These are phyloP conservation scores for Penicillium sp. DNA, from an alignment of 2,329 filamentous ascomycete genomes.

Conservation along the genomic window DNA sequence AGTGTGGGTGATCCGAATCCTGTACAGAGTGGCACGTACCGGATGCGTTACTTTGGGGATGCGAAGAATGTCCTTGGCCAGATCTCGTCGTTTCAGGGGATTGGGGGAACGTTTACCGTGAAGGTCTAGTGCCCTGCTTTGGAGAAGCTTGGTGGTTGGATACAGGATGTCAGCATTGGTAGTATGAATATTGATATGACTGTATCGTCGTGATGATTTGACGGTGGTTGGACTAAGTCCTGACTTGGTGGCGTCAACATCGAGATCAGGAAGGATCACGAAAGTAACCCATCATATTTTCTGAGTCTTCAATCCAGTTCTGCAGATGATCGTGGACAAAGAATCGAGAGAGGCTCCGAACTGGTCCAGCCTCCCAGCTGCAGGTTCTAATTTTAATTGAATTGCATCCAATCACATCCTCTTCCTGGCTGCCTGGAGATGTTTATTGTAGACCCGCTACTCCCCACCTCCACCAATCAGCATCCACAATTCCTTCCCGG, in stretches of 20 bases:
- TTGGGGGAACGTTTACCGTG: conserved; percentile 55
- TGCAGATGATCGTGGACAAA: not conserved
- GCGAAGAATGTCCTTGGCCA: conserved; percentile 66
- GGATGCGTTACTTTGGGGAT: conserved; percentile 83
- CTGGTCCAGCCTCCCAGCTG: not conserved
- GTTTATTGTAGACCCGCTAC: not conserved
- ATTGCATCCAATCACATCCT: not conserved
- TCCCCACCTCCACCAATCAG: conserved; percentile 7
- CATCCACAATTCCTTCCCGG: not conserved
- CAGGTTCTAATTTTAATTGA: conserved; percentile 1
- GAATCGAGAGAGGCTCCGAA: not conserved
- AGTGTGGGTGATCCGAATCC: conserved; percentile 38
- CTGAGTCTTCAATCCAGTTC: not conserved
- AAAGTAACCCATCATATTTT: not conserved
- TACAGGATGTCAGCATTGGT: not conserved
- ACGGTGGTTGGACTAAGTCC: not conserved
- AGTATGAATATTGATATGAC: not conserved
- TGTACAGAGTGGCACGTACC: conserved; percentile 66
- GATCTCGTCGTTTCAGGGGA: conserved; percentile 71
- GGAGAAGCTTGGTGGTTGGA: not conserved
- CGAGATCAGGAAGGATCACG: conserved; percentile 5
- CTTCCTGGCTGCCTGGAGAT: not conserved
- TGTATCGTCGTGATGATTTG: not conserved
- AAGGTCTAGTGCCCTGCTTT: conserved; percentile 13
- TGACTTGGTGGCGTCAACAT: conserved; percentile 2